A percentile compares a stretch with the other conserved stretches of the same genome.
Evolutionary conservation across 352 stramenopile genomes (phyloP).

Genomic region (Globisporangium echinulatum): DNA sequence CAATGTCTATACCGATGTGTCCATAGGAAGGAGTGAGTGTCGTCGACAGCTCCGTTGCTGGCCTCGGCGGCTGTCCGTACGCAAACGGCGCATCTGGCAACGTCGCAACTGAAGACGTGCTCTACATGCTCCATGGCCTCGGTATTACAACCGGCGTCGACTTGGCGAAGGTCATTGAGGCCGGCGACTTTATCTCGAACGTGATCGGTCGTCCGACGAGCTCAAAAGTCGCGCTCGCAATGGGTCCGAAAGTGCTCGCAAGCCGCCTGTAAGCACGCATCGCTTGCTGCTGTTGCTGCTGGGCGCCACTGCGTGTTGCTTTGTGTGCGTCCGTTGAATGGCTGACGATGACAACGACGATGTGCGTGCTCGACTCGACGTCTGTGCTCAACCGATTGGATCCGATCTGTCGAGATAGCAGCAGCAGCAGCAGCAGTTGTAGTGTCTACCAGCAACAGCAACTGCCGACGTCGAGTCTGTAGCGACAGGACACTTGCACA

Average conservation of each 20-base stretch:
- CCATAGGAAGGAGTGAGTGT: conserved; percentile 87
- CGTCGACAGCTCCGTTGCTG: conserved; percentile 93
- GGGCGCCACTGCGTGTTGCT: neutral
- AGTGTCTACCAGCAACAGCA: neutral
- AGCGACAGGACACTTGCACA: neutral
- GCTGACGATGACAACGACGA: neutral
- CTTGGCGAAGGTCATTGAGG: conserved; percentile 88
- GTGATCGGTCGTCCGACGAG: conserved; percentile 68
- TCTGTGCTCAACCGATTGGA: neutral
- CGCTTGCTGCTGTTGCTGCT: no score
- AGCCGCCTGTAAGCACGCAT: conserved; percentile 34
- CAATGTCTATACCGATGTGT: neutral
- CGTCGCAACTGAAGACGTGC: conserved; percentile 95
- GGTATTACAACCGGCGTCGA: conserved; percentile 93
- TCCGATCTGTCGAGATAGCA: neutral
- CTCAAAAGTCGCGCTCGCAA: conserved; percentile 84
- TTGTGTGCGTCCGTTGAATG: neutral
- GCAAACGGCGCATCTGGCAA: conserved; percentile 95
- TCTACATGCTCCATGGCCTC: conserved; percentile 96
- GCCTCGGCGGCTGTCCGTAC: conserved; percentile 96
- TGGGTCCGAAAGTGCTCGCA: conserved; percentile 31
- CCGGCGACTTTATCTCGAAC: conserved; percentile 85
- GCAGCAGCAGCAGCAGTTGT: neutral
- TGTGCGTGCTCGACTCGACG: neutral
- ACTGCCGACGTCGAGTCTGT: neutral